Evolutionary conservation across 495 filamentous ascomycete species (phyloP).

Genomic region (Podospora bellae-mahoneyi): DNA sequence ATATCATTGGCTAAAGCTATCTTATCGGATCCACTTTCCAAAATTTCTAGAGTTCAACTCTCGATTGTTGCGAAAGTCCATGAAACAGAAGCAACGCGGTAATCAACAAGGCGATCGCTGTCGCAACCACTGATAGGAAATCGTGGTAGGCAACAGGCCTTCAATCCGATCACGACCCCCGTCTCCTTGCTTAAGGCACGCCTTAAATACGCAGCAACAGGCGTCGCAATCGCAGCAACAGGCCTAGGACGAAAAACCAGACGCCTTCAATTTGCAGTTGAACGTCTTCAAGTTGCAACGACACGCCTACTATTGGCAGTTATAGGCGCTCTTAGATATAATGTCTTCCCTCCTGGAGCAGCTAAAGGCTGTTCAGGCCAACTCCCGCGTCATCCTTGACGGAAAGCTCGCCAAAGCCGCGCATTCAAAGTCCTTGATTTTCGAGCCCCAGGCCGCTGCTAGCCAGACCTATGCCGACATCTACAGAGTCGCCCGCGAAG

Average conservation of each 20-base stretch:
- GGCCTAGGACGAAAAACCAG: neutral
- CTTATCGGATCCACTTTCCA: constrained; percentile 29
- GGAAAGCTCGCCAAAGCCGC: constrained; percentile 83
- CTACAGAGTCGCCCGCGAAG: constrained; percentile 80
- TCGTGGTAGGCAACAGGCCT: neutral
- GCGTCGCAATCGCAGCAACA: neutral
- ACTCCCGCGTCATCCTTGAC: constrained; percentile 75
- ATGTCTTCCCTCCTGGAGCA: constrained; percentile 74
- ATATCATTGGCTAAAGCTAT: constrained; percentile 11
- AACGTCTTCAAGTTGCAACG: neutral
- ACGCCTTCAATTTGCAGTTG: neutral
- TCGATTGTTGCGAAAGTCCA: neutral
- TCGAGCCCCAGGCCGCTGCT: constrained; percentile 74
- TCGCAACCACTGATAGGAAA: neutral
- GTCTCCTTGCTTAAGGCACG: neutral
- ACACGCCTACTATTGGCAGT: neutral
- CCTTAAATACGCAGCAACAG: neutral
- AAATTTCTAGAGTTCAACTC: constrained; percentile 22
- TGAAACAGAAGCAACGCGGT: neutral
- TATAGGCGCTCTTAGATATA: constrained; percentile 44
- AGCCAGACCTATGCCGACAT: constrained; percentile 85
- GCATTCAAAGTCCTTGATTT: constrained; percentile 90
- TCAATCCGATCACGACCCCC: neutral
- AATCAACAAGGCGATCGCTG: neutral
- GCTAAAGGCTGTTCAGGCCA: constrained; percentile 73